Percentiles rank a stretch among this genome's conserved stretches.
These are phyloP conservation scores for Arctium lappa DNA, from an alignment of 129 eudicot species.

Conservation along the genomic window DNA sequence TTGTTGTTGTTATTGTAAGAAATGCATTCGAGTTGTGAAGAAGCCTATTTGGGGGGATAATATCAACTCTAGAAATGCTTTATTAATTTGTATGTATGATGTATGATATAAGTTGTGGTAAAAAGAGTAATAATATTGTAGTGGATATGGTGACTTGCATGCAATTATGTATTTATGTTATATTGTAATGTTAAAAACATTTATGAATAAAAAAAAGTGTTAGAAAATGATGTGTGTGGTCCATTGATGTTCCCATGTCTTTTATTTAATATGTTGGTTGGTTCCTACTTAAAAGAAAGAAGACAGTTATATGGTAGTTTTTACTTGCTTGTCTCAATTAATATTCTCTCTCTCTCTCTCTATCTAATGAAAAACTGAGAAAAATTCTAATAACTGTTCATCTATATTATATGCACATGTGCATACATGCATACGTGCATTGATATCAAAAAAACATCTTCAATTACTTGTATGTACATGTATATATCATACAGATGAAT, in stretches of 20 bases:
- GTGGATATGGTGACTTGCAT: constrained; percentile 37
- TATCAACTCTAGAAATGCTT: constrained; percentile 36
- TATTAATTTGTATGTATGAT: constrained; percentile 18
- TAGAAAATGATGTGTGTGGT: constrained; percentile 46
- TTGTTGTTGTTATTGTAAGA: background rate
- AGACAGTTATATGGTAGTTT: constrained; percentile 38
- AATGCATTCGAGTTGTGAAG: constrained; percentile 21
- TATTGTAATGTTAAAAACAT: constrained; percentile 26
- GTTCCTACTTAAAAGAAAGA: constrained; percentile 37
- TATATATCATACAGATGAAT: too few species aligned
- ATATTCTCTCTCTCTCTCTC: background rate
- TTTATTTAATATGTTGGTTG: constrained; percentile 36
- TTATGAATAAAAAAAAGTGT: constrained; percentile 27
- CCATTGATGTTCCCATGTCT: constrained; percentile 36
- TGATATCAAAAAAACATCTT: too few species aligned
- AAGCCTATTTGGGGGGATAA: constrained; percentile 11
- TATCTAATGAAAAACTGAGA: background rate
- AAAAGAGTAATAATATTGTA: constrained; percentile 16
- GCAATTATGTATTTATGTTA: constrained; percentile 10
- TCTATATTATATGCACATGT: too few species aligned
- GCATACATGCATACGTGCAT: background rate
- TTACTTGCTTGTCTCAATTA: constrained; percentile 41
- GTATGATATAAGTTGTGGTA: constrained; percentile 20
- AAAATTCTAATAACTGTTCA: too few species aligned
- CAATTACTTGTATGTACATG: too few species aligned